Conservation (phyloP, 768 basidiomycete species). For the Phlebiopsis flavidoalba region DNA sequence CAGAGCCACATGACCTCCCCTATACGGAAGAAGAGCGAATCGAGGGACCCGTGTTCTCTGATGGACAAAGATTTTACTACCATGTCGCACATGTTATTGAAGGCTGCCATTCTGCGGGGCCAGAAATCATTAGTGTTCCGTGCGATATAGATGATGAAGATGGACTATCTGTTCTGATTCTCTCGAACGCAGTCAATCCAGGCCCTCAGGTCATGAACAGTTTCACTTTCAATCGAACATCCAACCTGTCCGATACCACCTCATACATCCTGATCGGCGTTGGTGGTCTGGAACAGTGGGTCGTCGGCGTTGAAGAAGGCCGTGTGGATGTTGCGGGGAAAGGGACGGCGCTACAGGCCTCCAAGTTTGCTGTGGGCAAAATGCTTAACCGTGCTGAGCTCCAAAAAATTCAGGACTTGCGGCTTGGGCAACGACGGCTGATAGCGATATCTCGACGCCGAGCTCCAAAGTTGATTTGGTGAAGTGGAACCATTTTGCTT, state of each 20-base stretch:
- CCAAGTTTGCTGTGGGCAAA: background rate
- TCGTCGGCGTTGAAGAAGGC: background rate
- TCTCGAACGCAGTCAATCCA: background rate
- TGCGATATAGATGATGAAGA: background rate
- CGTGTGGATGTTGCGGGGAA: background rate
- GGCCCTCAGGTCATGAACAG: background rate
- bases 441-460: too few relatives aligned
- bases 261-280: background rate
- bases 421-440: too few relatives aligned
- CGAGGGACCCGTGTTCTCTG: background rate
- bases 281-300: background rate
- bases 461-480: too few relatives aligned
- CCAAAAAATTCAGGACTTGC: too few relatives aligned
- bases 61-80: background rate
- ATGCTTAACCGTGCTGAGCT: background rate
- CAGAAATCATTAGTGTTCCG: background rate
- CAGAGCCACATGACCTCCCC: background rate
- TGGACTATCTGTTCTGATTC: background rate
- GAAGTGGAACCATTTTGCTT: too few relatives aligned
- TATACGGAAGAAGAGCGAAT: background rate
- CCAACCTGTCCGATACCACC: background rate
- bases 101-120: background rate
- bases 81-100: background rate
- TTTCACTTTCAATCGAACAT: background rate
- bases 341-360: background rate